phyloP scores from a whole-genome alignment of 2,329 filamentous ascomycete species.

The Aureobasidium sp. region DNA sequence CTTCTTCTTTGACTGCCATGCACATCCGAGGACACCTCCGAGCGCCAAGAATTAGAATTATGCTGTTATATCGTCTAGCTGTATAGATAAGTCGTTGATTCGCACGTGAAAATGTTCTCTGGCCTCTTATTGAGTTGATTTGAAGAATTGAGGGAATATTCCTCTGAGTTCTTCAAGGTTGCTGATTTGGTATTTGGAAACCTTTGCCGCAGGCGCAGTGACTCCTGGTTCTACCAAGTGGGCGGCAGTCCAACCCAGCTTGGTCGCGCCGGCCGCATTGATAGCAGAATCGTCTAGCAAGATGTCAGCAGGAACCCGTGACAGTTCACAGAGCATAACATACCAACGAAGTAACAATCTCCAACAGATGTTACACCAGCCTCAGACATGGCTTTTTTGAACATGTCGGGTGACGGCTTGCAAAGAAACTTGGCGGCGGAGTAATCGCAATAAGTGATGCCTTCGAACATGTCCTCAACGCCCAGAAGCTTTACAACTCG shows the following conservation, averaged over 20 bases:
- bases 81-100: neutral
- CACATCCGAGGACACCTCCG: neutral
- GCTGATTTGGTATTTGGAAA: constrained; percentile 62
- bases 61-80: neutral
- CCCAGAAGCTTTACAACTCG: constrained; percentile 74
- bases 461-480: constrained; percentile 86
- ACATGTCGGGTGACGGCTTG: constrained; percentile 82
- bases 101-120: neutral
- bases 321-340: constrained; percentile 30
- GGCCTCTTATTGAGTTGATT: constrained; percentile 27
- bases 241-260: constrained; percentile 76
- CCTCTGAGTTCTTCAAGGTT: constrained; percentile 67
- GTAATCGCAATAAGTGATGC: constrained; percentile 94
- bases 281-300: constrained; percentile 70
- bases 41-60: neutral
- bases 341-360: constrained; percentile 90
- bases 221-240: constrained; percentile 78
- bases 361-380: constrained; percentile 61
- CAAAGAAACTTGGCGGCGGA: constrained; percentile 65
- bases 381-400: constrained; percentile 78
- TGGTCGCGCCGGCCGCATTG: constrained; percentile 72
- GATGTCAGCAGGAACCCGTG: neutral
- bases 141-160: constrained; percentile 83
- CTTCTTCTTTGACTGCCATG: neutral
- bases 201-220: constrained; percentile 55